phyloP scores from a whole-genome alignment of 371 early-diverging fungal genomes.

The Mucor piriformis region DNA sequence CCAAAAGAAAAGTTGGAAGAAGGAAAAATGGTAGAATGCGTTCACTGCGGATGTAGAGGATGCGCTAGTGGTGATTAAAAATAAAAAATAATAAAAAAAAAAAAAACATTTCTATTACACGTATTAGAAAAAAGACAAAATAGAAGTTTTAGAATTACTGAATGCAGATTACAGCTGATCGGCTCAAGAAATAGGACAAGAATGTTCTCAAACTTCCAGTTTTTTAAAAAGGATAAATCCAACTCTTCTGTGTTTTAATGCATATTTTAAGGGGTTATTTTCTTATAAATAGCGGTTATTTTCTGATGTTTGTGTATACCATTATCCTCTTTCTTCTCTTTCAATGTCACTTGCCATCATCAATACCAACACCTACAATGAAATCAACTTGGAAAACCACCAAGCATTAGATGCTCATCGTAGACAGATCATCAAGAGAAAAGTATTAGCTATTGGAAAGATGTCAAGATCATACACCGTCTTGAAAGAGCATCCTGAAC shows the following conservation, averaged over 20 bases:
- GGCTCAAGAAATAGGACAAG: constrained; percentile 13
- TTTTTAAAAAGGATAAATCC: constrained; percentile 10
- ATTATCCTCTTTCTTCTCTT: no score
- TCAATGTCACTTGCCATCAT: constrained; percentile 23
- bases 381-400: neutral
- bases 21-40: constrained; percentile 90
- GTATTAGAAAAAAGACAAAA: constrained; percentile 8
- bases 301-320: neutral
- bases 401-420: constrained; percentile 28
- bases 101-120: constrained; percentile 1
- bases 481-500: constrained; percentile 36
- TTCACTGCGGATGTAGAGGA: constrained; percentile 92
- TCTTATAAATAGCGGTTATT: constrained; percentile 1
- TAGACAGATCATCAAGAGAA: constrained; percentile 44
- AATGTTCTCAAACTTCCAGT: constrained; percentile 27
- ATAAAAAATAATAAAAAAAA: constrained; percentile 7
- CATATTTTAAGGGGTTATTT: neutral
- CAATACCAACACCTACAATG: constrained; percentile 1
- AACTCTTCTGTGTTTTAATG: neutral
- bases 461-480: constrained; percentile 40
- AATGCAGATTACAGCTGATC: constrained; percentile 7
- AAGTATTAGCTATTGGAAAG: constrained; percentile 47
- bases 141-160: constrained; percentile 1
- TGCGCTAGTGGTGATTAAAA: constrained; percentile 64
- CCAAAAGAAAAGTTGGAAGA: constrained; percentile 90